Percentiles rank a stretch among this genome's conserved stretches.
These are phyloP conservation scores for Fusarium kyushuense DNA, from an alignment of 2,329 filamentous ascomycete species.

Conservation along the genomic window DNA sequence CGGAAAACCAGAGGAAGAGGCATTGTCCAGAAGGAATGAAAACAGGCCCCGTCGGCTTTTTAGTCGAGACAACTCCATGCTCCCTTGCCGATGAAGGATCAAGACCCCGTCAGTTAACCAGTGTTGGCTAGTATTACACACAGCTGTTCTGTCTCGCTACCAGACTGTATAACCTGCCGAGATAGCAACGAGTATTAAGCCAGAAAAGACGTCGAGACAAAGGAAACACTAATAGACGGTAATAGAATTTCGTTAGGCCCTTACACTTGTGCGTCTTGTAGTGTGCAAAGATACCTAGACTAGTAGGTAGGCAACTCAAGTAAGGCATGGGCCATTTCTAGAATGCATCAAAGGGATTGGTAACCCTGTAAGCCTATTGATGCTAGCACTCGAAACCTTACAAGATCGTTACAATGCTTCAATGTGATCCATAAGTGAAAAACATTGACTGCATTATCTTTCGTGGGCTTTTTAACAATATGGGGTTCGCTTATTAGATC, in stretches of 20 bases:
- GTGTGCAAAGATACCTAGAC: not conserved
- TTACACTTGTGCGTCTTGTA: not conserved
- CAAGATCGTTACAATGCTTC: not conserved
- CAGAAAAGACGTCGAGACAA: not conserved
- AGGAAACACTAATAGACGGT: not conserved
- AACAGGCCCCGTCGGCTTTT: slow-evolving; percentile 5
- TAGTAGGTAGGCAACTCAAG: not conserved
- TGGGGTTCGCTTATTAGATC: slow-evolving; percentile 5
- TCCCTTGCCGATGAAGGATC: slow-evolving; percentile 27
- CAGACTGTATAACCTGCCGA: too few relatives aligned
- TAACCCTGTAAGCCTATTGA: not conserved
- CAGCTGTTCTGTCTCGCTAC: slow-evolving; percentile 12
- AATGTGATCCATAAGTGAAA: not conserved
- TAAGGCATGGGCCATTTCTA: not conserved
- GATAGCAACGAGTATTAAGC: too few relatives aligned
- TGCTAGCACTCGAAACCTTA: not conserved
- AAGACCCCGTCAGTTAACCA: not conserved
- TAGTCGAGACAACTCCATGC: slow-evolving; percentile 34
- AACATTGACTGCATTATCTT: not conserved
- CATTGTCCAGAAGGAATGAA: slow-evolving; percentile 18
- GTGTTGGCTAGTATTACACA: not conserved
- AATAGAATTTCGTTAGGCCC: too few relatives aligned
- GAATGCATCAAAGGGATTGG: not conserved
- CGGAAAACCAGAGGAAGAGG: slow-evolving; percentile 14
- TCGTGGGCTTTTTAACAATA: not conserved